Percentiles rank a stretch among this genome's conserved stretches.
Evolutionary conservation across 495 filamentous ascomycete species (phyloP).

Genomic region (Trichoderma parareesei): DNA sequence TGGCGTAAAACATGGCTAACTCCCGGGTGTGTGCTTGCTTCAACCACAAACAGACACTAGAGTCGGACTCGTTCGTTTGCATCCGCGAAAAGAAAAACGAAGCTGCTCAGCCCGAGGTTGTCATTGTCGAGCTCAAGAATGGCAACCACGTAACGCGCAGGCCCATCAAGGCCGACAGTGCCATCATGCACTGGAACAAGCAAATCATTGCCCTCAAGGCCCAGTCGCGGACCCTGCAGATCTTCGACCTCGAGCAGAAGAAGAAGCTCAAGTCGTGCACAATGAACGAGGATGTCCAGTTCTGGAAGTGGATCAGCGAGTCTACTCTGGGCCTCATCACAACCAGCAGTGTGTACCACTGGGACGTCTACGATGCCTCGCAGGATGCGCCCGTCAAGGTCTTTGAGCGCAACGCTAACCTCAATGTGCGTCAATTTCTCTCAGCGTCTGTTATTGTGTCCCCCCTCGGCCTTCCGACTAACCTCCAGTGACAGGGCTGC

Average conservation of each 20-base stretch:
- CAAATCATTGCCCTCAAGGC: conserved; percentile 96
- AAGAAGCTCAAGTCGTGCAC: conserved; percentile 87
- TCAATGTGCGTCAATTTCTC: conserved; percentile 53
- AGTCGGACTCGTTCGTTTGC: conserved; percentile 93
- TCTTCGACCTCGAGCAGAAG: conserved; percentile 88
- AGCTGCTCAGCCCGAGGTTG: conserved; percentile 76
- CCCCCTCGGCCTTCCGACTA: conserved; percentile 15
- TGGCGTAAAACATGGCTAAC: too few relatives aligned
- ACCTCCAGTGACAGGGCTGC: conserved; percentile 52
- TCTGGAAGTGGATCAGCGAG: conserved; percentile 98
- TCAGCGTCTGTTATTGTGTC: neutral
- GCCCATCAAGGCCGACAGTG: conserved; percentile 98
- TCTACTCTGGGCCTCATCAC: conserved; percentile 81
- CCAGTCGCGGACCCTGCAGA: conserved; percentile 85
- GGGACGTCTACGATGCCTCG: conserved; percentile 81
- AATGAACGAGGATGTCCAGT: conserved; percentile 94
- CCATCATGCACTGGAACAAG: conserved; percentile 96
- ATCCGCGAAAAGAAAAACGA: conserved; percentile 85
- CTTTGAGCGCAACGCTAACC: conserved; percentile 86
- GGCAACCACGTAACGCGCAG: conserved; percentile 84
- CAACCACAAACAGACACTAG: conserved; percentile 64
- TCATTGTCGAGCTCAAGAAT: conserved; percentile 95
- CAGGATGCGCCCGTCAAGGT: conserved; percentile 76
- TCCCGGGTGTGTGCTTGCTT: too few relatives aligned
- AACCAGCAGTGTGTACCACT: conserved; percentile 85